Conservation (phyloP, 2,329 filamentous ascomycete species). For the Mariannaea sp. region DNA sequence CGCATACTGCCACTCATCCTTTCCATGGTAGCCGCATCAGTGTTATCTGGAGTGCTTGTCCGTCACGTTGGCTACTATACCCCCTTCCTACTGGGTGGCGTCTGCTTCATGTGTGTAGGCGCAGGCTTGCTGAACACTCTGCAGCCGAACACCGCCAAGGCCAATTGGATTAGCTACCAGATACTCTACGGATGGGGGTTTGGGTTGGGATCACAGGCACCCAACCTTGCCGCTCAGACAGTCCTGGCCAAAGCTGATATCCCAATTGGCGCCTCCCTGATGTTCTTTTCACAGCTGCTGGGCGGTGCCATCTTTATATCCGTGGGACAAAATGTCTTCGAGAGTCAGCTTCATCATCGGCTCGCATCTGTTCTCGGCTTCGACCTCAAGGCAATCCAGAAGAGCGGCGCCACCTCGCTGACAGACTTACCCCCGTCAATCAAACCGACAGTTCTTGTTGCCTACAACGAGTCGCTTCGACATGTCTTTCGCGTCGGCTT, state of each 20-base stretch:
- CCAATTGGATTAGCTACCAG: constrained; percentile 39
- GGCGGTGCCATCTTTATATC: constrained; percentile 57
- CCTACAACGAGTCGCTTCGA: constrained; percentile 62
- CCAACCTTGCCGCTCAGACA: constrained; percentile 52
- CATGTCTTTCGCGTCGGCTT: constrained; percentile 60
- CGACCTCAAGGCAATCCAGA: constrained; percentile 1
- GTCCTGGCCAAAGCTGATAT: constrained; percentile 50
- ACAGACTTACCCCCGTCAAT: constrained; percentile 10
- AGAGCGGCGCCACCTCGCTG: constrained; percentile 19
- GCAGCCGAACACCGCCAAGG: constrained; percentile 18
- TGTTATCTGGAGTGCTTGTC: constrained; percentile 36
- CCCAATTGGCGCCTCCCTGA: constrained; percentile 50
- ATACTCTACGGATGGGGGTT: constrained; percentile 49
- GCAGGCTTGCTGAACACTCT: constrained; percentile 50
- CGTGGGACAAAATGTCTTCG: constrained; percentile 57
- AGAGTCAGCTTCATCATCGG: constrained; percentile 45
- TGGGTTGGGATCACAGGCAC: constrained; percentile 50
- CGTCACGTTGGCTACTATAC: constrained; percentile 48
- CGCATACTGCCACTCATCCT: constrained; percentile 38
- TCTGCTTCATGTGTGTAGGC: constrained; percentile 42
- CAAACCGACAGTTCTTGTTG: constrained; percentile 32
- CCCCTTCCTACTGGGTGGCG: constrained; percentile 45
- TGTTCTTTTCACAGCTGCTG: constrained; percentile 52
- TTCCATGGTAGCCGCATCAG: constrained; percentile 33
- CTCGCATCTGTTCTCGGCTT: constrained; percentile 14